These are phyloP conservation scores for Sporothrix dimorphospora DNA, from an alignment of 2,329 filamentous ascomycete species.

Conservation along the genomic window DNA sequence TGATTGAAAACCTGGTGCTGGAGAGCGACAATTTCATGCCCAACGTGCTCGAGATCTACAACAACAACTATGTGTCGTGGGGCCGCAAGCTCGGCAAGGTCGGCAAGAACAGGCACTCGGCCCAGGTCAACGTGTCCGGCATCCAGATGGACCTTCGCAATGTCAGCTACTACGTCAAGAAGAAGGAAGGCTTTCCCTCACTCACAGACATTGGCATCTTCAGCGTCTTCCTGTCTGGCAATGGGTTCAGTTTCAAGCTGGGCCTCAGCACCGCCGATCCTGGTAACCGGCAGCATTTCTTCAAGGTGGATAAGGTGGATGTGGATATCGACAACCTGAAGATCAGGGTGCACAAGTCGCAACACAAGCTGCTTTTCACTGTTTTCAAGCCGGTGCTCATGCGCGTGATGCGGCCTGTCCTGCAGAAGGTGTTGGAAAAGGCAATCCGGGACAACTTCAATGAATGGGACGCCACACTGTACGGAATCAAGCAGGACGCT, in stretches of 20 bases:
- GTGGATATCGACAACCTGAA: constrained; percentile 80
- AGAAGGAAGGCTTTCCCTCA: constrained; percentile 89
- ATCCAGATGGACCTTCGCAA: constrained; percentile 91
- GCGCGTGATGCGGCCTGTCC: constrained; percentile 77
- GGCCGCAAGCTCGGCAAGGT: constrained; percentile 91
- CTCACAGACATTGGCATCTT: constrained; percentile 85
- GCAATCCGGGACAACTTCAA: constrained; percentile 82
- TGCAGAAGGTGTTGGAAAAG: constrained; percentile 88
- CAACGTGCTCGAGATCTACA: constrained; percentile 84
- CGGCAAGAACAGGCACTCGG: constrained; percentile 74
- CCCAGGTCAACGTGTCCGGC: constrained; percentile 84
- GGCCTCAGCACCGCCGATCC: constrained; percentile 81
- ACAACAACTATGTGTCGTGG: constrained; percentile 93
- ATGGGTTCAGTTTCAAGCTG: constrained; percentile 89
- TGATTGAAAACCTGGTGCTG: constrained; percentile 92
- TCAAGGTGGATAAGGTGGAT: constrained; percentile 89
- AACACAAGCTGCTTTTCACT: constrained; percentile 87
- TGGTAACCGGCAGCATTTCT: constrained; percentile 77
- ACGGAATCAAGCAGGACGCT: constrained; percentile 80
- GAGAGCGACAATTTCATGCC: constrained; percentile 97
- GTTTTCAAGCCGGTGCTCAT: constrained; percentile 87
- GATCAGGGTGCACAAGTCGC: constrained; percentile 92
- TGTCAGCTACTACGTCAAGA: constrained; percentile 93
- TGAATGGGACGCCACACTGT: constrained; percentile 73
- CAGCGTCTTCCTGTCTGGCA: constrained; percentile 84